phyloP scores from a whole-genome alignment of 2,329 filamentous ascomycete genomes.

The Coleophoma crateriformis region DNA sequence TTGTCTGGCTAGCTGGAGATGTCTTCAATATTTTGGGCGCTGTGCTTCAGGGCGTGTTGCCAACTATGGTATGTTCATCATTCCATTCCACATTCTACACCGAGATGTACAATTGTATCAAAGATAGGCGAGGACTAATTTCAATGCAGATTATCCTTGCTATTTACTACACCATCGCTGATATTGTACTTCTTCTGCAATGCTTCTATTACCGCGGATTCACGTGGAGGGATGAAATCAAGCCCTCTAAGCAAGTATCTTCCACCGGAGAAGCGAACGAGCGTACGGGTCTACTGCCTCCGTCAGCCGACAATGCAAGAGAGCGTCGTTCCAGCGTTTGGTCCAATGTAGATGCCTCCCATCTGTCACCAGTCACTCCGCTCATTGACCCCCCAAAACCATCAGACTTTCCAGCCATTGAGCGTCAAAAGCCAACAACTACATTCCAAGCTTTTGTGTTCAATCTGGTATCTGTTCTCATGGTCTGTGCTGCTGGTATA shows the following conservation, averaged over 20 bases:
- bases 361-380: conserved; percentile 79
- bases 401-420: conserved; percentile 36
- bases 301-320: conserved; percentile 37
- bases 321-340: conserved; percentile 45
- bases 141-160: conserved; percentile 69
- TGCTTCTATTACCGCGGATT: conserved; percentile 97
- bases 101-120: neutral
- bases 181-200: conserved; percentile 81
- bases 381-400: conserved; percentile 50
- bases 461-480: conserved; percentile 69
- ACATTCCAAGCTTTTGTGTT: conserved; percentile 56
- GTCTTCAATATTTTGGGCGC: conserved; percentile 96
- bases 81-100: conserved; percentile 2
- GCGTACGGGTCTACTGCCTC: conserved; percentile 42
- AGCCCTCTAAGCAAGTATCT: conserved; percentile 34
- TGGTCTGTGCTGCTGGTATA: conserved; percentile 80
- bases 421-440: conserved; percentile 38
- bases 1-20: conserved; percentile 90
- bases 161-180: conserved; percentile 87
- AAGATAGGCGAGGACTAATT: conserved; percentile 1
- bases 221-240: conserved; percentile 51
- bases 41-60: conserved; percentile 82
- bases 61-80: conserved; percentile 66
- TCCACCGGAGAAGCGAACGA: conserved; percentile 39
- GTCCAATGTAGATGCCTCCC: conserved; percentile 58